Evolutionary conservation across 169 alveolate genomes (phyloP), one percentile per base, ranked within the genome.

Genomic region (Cryptosporidium meleagridis): DNA sequence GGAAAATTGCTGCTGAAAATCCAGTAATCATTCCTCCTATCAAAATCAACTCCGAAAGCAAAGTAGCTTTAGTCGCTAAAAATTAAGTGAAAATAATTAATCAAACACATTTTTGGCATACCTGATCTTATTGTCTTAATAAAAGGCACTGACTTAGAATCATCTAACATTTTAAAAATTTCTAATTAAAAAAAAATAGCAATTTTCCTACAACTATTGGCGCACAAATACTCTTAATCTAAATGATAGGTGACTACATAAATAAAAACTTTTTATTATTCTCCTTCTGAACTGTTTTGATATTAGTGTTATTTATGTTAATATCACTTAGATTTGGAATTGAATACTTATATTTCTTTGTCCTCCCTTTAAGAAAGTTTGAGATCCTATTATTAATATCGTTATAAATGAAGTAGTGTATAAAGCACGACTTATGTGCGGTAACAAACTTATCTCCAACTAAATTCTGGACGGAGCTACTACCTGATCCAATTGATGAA

Each of bases 351-450:
- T 41, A 29, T 16, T 70, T 29, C 23, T 31, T n/a, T 31, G 44
- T 14, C n/a, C 5, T 41, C 35, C 18, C 65, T 29, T 44, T 45
- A 21, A 21, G 8, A 16, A 41, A 68, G 39, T 45, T 48, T 16
- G 65, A 41, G 21, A 70, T 48, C 44, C 35, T 18, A 45, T 45
- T 39, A 45, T 23, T 48, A 41, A 80, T 62, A 33, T 80, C 89
- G n/a, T n/a, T 80, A 65, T 62, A 80, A 41, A 80, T 59, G 26
- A 65, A 80, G 39, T 80, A 80, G 51, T 80, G 89, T 23, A 65
- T 44, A 51, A 80, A 80, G 70, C 89, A 80, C 53, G 75, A 61
- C 44, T 80, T 80, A 35, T 80, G 89, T 12, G 75, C 89, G 5
- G 51, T 67, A 10, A 62, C 67, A 67, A 80, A 80, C 33, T 39